Conservation (phyloP, 176 grass and related monocot species). For the Oryza coarctata region DNA sequence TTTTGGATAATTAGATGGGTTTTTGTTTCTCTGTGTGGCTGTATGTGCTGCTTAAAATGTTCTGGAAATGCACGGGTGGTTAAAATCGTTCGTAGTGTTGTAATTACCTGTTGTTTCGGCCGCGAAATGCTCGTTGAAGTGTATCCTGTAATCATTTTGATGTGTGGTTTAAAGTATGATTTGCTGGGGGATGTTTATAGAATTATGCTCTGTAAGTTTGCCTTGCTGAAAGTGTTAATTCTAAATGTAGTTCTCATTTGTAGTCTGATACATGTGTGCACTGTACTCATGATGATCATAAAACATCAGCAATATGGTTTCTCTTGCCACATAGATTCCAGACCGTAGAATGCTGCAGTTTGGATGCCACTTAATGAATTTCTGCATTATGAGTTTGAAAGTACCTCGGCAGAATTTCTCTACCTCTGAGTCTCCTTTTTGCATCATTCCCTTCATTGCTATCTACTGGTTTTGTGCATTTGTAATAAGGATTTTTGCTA, state of each 20-base stretch:
- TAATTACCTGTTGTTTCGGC: neutral
- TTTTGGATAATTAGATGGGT: neutral
- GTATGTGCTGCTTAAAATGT: neutral
- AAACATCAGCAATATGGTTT: neutral
- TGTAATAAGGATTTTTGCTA: slow-evolving; percentile 2
- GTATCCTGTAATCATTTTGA: neutral
- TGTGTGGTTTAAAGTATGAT: neutral
- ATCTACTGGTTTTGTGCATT: slow-evolving; percentile 16
- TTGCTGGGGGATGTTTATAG: neutral
- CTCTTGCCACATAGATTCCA: neutral
- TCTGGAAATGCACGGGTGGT: neutral
- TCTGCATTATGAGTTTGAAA: neutral
- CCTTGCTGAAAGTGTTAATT: neutral
- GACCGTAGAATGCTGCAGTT: neutral
- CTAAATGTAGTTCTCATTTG: neutral
- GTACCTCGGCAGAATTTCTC: neutral
- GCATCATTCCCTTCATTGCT: neutral
- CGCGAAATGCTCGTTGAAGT: neutral
- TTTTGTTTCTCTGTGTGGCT: neutral
- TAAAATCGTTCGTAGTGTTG: neutral
- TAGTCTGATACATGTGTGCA: neutral
- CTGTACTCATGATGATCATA: slow-evolving; percentile 5
- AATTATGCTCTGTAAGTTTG: neutral
- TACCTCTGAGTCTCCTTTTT: neutral
- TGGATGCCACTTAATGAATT: neutral